Evolutionary conservation across 2,329 filamentous ascomycete species (phyloP), one percentile per base, ranked within the genome.

Genomic region (Trichoderma sp.): DNA sequence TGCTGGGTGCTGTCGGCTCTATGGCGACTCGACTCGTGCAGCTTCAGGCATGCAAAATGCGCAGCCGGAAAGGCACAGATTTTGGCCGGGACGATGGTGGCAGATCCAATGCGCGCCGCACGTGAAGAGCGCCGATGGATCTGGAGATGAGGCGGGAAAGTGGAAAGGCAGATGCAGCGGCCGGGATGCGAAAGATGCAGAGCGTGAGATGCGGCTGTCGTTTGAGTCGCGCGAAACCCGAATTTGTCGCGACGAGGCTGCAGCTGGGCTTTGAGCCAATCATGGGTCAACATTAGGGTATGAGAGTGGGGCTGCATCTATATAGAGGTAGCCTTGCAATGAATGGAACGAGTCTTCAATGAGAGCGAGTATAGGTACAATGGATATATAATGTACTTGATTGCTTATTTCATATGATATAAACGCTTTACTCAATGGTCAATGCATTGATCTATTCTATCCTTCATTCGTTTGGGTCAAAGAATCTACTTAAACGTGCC

Each of bases 231-330:
- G 75, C 76, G 75, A 76, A 60, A 76, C 76, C 80, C 78, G 81
- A 81, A 81, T 78, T 80, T 81, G 70, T 81, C 80, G 81, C 80
- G 79, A 81, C 80, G 74, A 81, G 80, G 78, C 77, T 79, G 75
- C 67, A 71, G 32, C 24, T 30, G 64, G 12, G 24, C 15, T 9
- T 6, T 30, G 69, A 69, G 21, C 80, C 80, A 81, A 82, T 81
- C 69, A 74, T 7, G 12, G 18, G 4, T 0, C 26, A 12, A 14
- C 26, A 32, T 14, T 56, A n/a, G n/a, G n/a, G n/a, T n/a, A 74
- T 21, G 74, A 74, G 30, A 70, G 74, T 77, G 78, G 79, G 74
- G 30, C 73, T n/a, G 2, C 6, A 26, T 28, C 14, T 15, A 43
- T 18, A n/a, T 43, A n/a, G 15, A 47, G 2, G 2, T 15, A 21